Conservation (phyloP, 2,329 filamentous ascomycete species). For the Aspergillus floridensis region DNA sequence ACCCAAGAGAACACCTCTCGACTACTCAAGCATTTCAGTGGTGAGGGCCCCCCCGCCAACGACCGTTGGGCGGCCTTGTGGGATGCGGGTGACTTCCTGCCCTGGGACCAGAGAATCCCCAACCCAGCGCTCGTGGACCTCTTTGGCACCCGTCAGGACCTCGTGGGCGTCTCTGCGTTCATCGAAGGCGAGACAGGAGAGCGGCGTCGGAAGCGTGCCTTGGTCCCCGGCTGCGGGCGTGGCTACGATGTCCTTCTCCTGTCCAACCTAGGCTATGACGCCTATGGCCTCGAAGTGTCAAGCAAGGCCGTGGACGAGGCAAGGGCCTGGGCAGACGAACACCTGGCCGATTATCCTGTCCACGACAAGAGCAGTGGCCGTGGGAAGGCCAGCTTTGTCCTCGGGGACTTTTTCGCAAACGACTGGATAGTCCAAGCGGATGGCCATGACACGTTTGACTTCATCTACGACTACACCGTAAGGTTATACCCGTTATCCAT, state of each 20-base stretch:
- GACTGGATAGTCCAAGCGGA: no score
- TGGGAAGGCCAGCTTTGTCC: no score
- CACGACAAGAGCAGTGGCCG: no score
- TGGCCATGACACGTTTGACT: no score
- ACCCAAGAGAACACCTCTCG: no score
- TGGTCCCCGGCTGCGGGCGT: conserved; percentile 78
- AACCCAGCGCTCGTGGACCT: conserved; percentile 59
- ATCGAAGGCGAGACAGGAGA: conserved; percentile 21
- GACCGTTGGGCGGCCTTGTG: conserved; percentile 58
- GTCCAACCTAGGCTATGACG: conserved; percentile 71
- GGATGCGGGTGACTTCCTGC: conserved; percentile 50
- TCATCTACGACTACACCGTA: no score
- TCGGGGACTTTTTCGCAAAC: no score
- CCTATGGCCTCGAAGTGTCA: conserved; percentile 70
- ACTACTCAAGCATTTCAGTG: no score
- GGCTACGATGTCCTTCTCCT: conserved; percentile 80
- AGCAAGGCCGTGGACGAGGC: conserved; percentile 45
- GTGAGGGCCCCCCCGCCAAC: no score
- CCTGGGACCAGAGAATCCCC: conserved; percentile 60
- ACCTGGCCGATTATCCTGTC: no score
- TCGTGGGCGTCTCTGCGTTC: conserved; percentile 36
- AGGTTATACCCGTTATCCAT: no score
- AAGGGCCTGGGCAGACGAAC: conserved; percentile 25
- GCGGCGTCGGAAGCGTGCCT: conserved; percentile 51
- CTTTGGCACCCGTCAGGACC: conserved; percentile 39